Evolutionary conservation across 176 grass and related monocot genomes (phyloP).

Genomic region (Themeda triandra): DNA sequence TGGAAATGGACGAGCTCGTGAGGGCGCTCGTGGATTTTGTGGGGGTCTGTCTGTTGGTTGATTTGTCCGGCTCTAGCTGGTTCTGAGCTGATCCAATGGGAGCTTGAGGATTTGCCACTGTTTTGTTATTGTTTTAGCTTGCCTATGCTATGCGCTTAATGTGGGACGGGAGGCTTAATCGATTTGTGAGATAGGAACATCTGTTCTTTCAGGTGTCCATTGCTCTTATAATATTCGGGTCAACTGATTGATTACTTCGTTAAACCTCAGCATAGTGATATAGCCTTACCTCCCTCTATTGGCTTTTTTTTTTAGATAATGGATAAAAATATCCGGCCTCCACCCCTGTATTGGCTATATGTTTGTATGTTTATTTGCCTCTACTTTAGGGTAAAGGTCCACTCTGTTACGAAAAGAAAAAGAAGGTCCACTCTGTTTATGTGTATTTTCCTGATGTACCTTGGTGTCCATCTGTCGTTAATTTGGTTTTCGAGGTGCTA

Average conservation of each 20-base stretch:
- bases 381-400: neutral
- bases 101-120: neutral
- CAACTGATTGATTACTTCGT: neutral
- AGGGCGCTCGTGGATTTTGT: neutral
- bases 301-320: too few relatives aligned
- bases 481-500: neutral
- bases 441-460: neutral
- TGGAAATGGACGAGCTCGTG: neutral
- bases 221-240: neutral
- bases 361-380: neutral
- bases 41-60: slow-evolving; percentile 10
- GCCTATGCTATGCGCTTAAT: neutral
- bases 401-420: neutral
- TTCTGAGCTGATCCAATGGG: neutral
- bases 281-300: neutral
- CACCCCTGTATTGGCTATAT: neutral
- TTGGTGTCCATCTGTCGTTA: neutral
- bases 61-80: slow-evolving; percentile 25
- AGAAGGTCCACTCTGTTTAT: neutral
- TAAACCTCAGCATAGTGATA: neutral
- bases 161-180: neutral
- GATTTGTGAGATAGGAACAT: neutral
- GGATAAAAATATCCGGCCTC: too few relatives aligned
- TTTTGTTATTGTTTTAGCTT: neutral
- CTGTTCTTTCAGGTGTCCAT: neutral